phyloP scores from a whole-genome alignment of 306 rosid species.

The Trifolium dubium region DNA sequence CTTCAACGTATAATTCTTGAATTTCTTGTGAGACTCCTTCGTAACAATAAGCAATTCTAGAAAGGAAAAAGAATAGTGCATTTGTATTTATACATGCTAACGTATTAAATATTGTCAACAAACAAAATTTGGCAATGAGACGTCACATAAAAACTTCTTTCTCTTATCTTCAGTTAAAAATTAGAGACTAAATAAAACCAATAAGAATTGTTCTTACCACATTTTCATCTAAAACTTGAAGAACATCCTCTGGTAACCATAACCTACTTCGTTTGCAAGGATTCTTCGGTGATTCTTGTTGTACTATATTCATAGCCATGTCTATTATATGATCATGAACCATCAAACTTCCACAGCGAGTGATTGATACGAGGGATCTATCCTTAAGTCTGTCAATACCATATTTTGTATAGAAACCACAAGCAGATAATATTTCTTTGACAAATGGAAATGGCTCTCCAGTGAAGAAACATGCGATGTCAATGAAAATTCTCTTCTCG shows the following conservation, averaged over 20 bases:
- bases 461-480: not conserved
- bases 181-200: not conserved
- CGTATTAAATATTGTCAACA: not conserved
- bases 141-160: not conserved
- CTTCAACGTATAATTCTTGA: too few relatives aligned
- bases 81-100: not conserved
- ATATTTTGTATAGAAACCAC: not conserved
- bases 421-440: not conserved
- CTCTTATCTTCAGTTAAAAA: not conserved
- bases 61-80: not conserved
- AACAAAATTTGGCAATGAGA: not conserved
- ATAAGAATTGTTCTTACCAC: not conserved
- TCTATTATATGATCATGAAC: constrained; percentile 3
- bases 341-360: not conserved
- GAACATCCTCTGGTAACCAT: constrained; percentile 1
- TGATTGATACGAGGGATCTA: constrained; percentile 7
- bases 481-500: not conserved
- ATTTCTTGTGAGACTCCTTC: not conserved
- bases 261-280: constrained; percentile 17
- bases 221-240: constrained; percentile 1
- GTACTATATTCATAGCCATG: constrained; percentile 14
- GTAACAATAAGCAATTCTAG: not conserved
- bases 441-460: not conserved
- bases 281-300: not conserved
- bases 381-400: constrained; percentile 5